Evolutionary conservation across 2,329 filamentous ascomycete genomes (phyloP), one percentile per base, ranked within the genome.

Genomic region (Cladorrhinum sp.): DNA sequence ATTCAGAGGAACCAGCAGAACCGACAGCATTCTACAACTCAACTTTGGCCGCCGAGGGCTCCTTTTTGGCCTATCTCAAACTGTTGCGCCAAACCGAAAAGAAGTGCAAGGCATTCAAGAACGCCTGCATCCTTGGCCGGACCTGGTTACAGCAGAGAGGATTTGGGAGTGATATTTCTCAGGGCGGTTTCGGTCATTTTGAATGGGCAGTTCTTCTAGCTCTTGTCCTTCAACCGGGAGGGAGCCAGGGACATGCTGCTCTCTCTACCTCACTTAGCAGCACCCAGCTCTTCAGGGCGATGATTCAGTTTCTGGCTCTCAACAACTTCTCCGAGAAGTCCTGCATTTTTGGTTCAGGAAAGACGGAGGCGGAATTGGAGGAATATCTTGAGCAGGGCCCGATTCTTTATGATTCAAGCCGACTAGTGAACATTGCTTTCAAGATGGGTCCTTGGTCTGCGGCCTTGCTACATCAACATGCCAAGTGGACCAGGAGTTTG

Each of bases 221-320:
- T 29, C 79, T 96, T 13, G 78, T 98, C 1, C 79, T 98, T 48
- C 87, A 92, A 72, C 85, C 85, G n/a, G 91, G 91, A 24, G 89
- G 87, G 6, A 83, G 85, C 6, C 88, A 87, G 62, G 89, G 90
- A 1, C 84, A 86, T 64, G 82, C 89, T 1, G 77, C 91, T 5
- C 80, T 98, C 16, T 92, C 92, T 5, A 81, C 85, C 4, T 91
- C 91, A 7, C 89, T 96, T 68, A 96, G 90, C 77, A 90, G 89
- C 74, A 95, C 93, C 23, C 93, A 98, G 74, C 81, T 98, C 50
- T 97, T 99, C 82, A 98, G 97, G 75, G 93, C 92, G 2, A 87
- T 88, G 1, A 78, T 99, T n/a, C 93, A 97, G 71, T 95, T 93
- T 66, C 78, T 99, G 18, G 86, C 89, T 1, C 83, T 85, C 1